phyloP scores from a whole-genome alignment of 441 rosid species.

The Brassica balearica region DNA sequence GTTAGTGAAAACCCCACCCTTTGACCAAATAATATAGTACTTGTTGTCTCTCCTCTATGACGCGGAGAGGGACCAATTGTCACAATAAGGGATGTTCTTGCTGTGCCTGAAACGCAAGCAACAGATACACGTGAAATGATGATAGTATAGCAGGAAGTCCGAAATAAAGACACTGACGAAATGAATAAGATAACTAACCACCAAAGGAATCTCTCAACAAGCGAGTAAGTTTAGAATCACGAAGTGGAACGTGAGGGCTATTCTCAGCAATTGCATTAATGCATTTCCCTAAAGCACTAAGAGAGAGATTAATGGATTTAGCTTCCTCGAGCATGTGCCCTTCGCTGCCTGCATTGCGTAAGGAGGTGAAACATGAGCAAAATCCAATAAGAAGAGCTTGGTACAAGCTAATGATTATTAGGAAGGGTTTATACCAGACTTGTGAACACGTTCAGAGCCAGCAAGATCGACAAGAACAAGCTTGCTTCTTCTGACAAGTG shows the following conservation, averaged over 20 bases:
- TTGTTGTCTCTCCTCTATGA: conserved; percentile 97
- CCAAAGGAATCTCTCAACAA: conserved; percentile 97
- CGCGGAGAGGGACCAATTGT: conserved; percentile 99
- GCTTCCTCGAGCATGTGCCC: conserved; percentile 99
- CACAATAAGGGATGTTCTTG: conserved; percentile 94
- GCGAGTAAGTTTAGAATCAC: conserved; percentile 98
- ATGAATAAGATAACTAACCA: conserved; percentile 59
- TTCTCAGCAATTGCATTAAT: conserved; percentile 98
- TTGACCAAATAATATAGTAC: conserved; percentile 99
- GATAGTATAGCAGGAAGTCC: conserved; percentile 7
- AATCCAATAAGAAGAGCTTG: conserved; percentile 27
- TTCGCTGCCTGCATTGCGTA: conserved; percentile 84
- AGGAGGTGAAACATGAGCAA: conserved; percentile 26
- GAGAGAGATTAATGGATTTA: conserved; percentile 95
- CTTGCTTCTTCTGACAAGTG: conserved; percentile 91
- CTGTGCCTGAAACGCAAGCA: conserved; percentile 71
- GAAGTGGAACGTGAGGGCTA: conserved; percentile 93
- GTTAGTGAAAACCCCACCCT: conserved; percentile 62
- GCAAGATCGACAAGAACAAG: conserved; percentile 96
- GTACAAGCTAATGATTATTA: background rate
- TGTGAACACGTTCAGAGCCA: conserved; percentile 97
- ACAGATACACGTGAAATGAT: conserved; percentile 20
- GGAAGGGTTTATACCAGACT: conserved; percentile 72
- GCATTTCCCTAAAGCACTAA: conserved; percentile 98
- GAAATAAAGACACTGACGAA: conserved; percentile 13